These are phyloP conservation scores for Centaurea solstitialis DNA, from an alignment of 129 eudicot species.

Conservation along the genomic window DNA sequence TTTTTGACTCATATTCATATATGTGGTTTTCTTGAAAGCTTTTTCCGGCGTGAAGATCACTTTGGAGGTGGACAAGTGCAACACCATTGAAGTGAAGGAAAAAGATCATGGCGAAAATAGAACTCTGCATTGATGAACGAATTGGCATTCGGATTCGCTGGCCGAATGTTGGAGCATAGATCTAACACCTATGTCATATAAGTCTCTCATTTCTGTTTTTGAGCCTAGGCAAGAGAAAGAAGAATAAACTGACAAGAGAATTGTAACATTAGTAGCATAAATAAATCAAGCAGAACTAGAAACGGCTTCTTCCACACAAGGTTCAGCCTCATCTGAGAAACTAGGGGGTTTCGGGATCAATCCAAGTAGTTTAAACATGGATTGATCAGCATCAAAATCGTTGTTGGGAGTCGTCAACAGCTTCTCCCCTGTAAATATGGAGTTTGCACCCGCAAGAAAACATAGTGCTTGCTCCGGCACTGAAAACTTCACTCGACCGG, in stretches of 20 bases:
- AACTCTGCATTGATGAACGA: not conserved
- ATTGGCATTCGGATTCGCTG: not conserved
- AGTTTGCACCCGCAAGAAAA: slow-evolving; percentile 98
- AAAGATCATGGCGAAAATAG: too few relatives aligned
- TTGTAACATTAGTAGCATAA: not conserved
- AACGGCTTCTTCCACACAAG: slow-evolving; percentile 51
- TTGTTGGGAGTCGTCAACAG: slow-evolving; percentile 92
- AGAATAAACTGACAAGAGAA: not conserved
- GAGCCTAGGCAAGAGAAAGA: not conserved
- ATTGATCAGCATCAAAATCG: slow-evolving; percentile 86
- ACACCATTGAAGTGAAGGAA: not conserved
- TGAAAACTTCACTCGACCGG: slow-evolving; percentile 85
- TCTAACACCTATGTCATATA: not conserved
- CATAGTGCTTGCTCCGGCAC: slow-evolving; percentile 94
- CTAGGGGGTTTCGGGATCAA: slow-evolving; percentile 83
- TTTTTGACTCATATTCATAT: too few relatives aligned
- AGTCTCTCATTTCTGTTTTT: not conserved
- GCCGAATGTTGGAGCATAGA: not conserved
- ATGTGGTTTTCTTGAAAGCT: too few relatives aligned
- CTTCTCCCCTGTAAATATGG: slow-evolving; percentile 97
- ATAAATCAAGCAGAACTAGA: slow-evolving; percentile 44
- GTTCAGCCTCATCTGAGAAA: slow-evolving; percentile 51
- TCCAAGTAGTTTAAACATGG: slow-evolving; percentile 90
- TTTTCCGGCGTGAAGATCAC: not conserved
- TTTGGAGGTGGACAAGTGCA: not conserved